A percentile compares a stretch with the other conserved stretches of the same genome.
Conservation (phyloP, 2,329 filamentous ascomycete species). For the Lojkania enalia region DNA sequence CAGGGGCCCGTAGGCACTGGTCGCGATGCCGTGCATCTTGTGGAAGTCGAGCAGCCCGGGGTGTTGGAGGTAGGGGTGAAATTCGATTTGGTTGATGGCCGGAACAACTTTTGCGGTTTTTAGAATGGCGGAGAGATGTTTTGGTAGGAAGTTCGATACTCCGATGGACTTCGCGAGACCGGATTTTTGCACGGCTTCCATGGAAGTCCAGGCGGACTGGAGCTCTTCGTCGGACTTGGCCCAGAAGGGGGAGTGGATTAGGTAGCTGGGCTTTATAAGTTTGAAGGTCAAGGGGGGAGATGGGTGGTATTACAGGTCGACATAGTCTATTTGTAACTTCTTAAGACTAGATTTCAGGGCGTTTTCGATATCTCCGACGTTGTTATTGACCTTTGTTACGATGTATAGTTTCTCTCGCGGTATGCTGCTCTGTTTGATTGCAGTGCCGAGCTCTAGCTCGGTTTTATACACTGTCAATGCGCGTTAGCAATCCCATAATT, state of each 20-base stretch:
- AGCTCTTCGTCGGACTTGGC: constrained; percentile 57
- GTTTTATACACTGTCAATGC: constrained; percentile 53
- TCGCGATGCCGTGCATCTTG: constrained; percentile 53
- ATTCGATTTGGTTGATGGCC: constrained; percentile 70
- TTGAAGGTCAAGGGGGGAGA: too few species aligned
- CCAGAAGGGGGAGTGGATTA: constrained; percentile 66
- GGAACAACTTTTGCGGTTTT: constrained; percentile 59
- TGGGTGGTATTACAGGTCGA: constrained; percentile 57
- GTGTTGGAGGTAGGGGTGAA: constrained; percentile 69
- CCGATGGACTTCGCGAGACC: constrained; percentile 65
- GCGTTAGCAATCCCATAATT: background rate
- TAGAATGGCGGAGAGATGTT: constrained; percentile 59
- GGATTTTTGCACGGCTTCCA: constrained; percentile 61
- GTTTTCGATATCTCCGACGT: constrained; percentile 58
- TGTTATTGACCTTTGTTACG: constrained; percentile 60
- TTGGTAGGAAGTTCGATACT: constrained; percentile 61
- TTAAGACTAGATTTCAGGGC: constrained; percentile 61
- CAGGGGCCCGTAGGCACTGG: constrained; percentile 52
- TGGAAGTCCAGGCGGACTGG: constrained; percentile 61
- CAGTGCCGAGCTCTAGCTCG: constrained; percentile 53
- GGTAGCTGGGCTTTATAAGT: constrained; percentile 49
- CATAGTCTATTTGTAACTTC: constrained; percentile 63
- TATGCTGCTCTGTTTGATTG: constrained; percentile 51
- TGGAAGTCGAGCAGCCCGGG: constrained; percentile 59
- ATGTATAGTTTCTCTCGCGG: constrained; percentile 53